Evolutionary conservation across 305 asterid genomes (phyloP).

Genomic region (Solanum hybrid): DNA sequence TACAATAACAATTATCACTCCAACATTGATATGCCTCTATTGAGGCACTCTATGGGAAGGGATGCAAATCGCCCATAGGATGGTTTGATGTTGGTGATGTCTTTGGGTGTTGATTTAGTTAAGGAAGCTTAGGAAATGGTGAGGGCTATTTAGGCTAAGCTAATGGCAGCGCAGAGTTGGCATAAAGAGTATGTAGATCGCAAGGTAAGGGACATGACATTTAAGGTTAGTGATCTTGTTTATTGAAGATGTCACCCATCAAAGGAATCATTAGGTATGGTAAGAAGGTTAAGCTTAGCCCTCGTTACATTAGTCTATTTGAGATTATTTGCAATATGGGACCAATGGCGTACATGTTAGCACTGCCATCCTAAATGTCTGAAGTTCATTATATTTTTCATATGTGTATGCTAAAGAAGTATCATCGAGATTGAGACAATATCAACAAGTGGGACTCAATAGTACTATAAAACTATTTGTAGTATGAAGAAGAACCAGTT

Average conservation of each 20-base stretch:
- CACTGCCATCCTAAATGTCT: background rate
- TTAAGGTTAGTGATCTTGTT: background rate
- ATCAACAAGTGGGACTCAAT: background rate
- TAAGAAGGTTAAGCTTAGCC: background rate
- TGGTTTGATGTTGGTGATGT: background rate
- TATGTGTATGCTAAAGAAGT: background rate
- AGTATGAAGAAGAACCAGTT: background rate
- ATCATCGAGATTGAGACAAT: background rate
- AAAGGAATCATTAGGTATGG: background rate
- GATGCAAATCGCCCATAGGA: background rate
- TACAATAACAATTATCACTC: background rate
- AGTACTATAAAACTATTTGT: too few relatives aligned
- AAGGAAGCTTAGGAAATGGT: background rate
- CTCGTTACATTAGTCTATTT: background rate
- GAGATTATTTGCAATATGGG: background rate
- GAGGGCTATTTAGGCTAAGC: background rate
- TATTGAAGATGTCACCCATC: background rate
- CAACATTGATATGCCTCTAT: too few relatives aligned
- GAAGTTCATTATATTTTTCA: background rate
- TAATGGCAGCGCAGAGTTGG: background rate
- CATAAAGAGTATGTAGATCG: background rate
- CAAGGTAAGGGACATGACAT: background rate
- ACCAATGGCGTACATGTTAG: background rate
- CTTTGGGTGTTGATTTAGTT: background rate
- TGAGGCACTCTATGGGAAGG: background rate